These are phyloP conservation scores for Sanguinoderma infundibulare DNA, from an alignment of 1,284 basidiomycete genomes.

Conservation along the genomic window DNA sequence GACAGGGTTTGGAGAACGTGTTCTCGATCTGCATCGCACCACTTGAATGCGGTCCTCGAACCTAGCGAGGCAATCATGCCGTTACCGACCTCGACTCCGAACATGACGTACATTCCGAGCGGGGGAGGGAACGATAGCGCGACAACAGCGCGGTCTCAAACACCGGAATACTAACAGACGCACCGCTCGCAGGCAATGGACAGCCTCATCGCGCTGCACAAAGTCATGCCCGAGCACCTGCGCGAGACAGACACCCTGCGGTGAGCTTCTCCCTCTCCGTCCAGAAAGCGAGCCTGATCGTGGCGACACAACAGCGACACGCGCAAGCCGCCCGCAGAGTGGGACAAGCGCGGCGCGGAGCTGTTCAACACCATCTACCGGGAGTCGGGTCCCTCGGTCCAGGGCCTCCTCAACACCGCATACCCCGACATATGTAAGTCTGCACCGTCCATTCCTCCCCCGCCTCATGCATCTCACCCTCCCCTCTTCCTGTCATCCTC, in stretches of 20 bases:
- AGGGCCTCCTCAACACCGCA: constrained; percentile 45
- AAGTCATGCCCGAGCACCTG: constrained; percentile 39
- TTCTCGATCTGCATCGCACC: too few relatives aligned
- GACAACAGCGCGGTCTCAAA: not conserved
- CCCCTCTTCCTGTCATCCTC: not conserved
- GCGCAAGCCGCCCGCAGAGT: constrained; percentile 42
- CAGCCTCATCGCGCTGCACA: constrained; percentile 35
- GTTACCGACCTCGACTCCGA: too few relatives aligned
- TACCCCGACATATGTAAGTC: constrained; percentile 69
- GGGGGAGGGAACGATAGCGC: too few relatives aligned
- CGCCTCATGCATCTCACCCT: not conserved
- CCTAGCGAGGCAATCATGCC: too few relatives aligned
- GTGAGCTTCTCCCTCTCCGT: constrained; percentile 24
- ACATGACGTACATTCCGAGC: too few relatives aligned
- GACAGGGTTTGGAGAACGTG: too few relatives aligned
- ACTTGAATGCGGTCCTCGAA: too few relatives aligned
- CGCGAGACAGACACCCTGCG: constrained; percentile 35
- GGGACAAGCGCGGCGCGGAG: constrained; percentile 44
- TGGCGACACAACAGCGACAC: constrained; percentile 33
- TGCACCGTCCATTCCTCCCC: constrained; percentile 6
- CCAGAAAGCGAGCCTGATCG: not conserved
- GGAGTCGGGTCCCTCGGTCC: constrained; percentile 48
- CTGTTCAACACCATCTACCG: constrained; percentile 56
- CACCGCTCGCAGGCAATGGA: constrained; percentile 36
- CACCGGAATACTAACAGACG: not conserved